These are phyloP conservation scores for Pseudogymnoascus sp. DNA, from an alignment of 2,329 filamentous ascomycete genomes.

Conservation along the genomic window DNA sequence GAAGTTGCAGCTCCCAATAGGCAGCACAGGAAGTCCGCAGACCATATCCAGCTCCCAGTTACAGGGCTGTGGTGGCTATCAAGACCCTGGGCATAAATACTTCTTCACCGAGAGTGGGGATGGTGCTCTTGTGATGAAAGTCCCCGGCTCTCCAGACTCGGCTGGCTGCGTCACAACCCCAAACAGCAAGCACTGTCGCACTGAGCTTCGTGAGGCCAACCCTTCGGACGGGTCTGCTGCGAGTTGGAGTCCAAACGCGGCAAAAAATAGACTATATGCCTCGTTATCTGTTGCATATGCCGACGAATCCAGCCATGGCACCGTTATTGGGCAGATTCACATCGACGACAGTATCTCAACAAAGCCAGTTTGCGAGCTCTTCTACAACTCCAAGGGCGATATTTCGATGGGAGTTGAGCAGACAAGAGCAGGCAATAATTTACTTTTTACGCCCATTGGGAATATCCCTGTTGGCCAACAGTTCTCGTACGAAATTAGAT, in stretches of 20 bases:
- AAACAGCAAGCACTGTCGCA: constrained; percentile 35
- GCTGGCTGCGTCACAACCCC: constrained; percentile 32
- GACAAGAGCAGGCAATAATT: constrained; percentile 26
- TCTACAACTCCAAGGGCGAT: constrained; percentile 29
- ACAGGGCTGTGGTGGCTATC: constrained; percentile 31
- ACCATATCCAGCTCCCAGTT: constrained; percentile 27
- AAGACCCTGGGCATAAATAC: constrained; percentile 22
- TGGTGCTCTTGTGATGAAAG: constrained; percentile 33
- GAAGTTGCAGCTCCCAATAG: constrained; percentile 34
- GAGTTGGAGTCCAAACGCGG: constrained; percentile 28
- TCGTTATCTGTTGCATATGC: constrained; percentile 26
- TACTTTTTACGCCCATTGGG: constrained; percentile 27
- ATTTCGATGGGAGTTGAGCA: constrained; percentile 34
- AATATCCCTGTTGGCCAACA: constrained; percentile 27
- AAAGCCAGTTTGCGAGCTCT: constrained; percentile 35
- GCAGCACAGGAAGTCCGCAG: constrained; percentile 23
- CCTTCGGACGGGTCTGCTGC: constrained; percentile 17
- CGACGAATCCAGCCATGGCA: constrained; percentile 30
- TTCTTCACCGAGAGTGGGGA: constrained; percentile 31
- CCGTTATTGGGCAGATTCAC: constrained; percentile 34
- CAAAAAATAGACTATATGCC: constrained; percentile 29
- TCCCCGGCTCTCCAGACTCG: constrained; percentile 28
- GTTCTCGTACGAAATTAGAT: constrained; percentile 33
- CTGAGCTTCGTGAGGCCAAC: constrained; percentile 33
- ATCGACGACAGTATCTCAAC: constrained; percentile 30